Base-by-base conservation (phyloP, 192 early-diverging fungal species). In the Phycomyces nitens region DNA sequence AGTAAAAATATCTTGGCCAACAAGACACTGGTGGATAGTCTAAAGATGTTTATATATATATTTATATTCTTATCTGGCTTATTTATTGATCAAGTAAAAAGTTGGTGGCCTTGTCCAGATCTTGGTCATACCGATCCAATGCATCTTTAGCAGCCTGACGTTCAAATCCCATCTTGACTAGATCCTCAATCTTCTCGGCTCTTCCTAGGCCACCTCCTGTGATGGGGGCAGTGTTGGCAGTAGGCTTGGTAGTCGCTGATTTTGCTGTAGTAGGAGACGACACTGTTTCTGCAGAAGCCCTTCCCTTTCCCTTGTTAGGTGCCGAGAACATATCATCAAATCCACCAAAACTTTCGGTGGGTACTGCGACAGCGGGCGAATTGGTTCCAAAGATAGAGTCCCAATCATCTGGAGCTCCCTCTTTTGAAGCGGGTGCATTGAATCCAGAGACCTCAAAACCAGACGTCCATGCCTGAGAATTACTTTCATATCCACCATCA, bases 161-260 rank as follows among this genome's bases (percentile, higher is more conserved):
- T 18, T 85, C 78, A 68, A 92, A 92, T 5, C 89, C 89, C 88
- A 92, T 89, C 59, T 80, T 84, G 22, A 84, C 74, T 34, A 92
- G 68, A n/a, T 81, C 71, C 5, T 62, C 60, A 23, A 69, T 52
- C 27, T 69, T 62, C 16, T 61, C 44, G 14, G 22, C 44, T 50
- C 44, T 41, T 27, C 44, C 57, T 29, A 42, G 14, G 7, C 49
- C 8, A 40, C 23, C 21, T 38, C 34, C 27, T 41, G 23, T 16
- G 27, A 40, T 39, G 26, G 54, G 27, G 23, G 23, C n/a, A 49
- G 52, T 53, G 9, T 12, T 51, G n/a, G 49, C 16, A 43, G 14
- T 23, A 15, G 24, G 11, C 7, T 51, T 41, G 40, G 8, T 15
- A 54, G 52, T 20, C 38, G 15, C 20, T 20, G 57, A 22, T 21